Percentiles rank a stretch among this genome's conserved stretches.
Conservation (phyloP, 208 protist genomes). For the Leishmania aethiopica region DNA sequence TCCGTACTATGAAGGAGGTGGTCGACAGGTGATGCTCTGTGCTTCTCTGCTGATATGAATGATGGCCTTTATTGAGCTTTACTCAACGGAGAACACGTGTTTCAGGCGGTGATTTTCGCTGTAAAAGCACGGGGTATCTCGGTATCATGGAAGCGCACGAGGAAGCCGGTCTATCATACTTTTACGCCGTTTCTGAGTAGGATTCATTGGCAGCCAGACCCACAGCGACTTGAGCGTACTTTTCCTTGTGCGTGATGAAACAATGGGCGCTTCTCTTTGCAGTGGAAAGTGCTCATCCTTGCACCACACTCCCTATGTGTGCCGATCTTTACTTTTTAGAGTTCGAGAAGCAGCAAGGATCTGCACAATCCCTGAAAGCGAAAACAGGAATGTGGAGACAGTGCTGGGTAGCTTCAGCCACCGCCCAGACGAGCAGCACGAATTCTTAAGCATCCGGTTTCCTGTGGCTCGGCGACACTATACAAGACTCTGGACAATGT, state of each 20-base stretch:
- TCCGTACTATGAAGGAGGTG: not conserved
- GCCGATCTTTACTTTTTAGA: not conserved
- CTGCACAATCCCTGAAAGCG: not conserved
- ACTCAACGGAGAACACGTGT: too few species aligned
- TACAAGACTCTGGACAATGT: slow-evolving; percentile 30
- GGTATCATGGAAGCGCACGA: too few species aligned
- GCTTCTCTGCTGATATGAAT: not conserved
- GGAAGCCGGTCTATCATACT: too few species aligned
- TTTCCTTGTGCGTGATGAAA: not conserved
- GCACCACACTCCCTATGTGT: not conserved
- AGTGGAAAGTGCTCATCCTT: not conserved
- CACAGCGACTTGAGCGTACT: not conserved
- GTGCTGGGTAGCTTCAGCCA: slow-evolving; percentile 25
- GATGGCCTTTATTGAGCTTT: too few species aligned
- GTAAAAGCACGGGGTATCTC: too few species aligned
- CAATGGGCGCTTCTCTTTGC: not conserved
- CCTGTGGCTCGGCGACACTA: slow-evolving; percentile 34
- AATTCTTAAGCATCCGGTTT: slow-evolving; percentile 34
- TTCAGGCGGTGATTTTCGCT: too few species aligned
- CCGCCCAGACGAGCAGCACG: slow-evolving; percentile 20
- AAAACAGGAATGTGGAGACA: slow-evolving; percentile 10
- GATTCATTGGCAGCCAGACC: not conserved
- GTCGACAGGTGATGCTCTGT: not conserved
- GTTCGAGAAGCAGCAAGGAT: not conserved
- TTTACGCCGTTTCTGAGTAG: too few species aligned